Conservation (phyloP, 1,284 basidiomycete genomes). For the Cutaneotrichosporon cutaneum region DNA sequence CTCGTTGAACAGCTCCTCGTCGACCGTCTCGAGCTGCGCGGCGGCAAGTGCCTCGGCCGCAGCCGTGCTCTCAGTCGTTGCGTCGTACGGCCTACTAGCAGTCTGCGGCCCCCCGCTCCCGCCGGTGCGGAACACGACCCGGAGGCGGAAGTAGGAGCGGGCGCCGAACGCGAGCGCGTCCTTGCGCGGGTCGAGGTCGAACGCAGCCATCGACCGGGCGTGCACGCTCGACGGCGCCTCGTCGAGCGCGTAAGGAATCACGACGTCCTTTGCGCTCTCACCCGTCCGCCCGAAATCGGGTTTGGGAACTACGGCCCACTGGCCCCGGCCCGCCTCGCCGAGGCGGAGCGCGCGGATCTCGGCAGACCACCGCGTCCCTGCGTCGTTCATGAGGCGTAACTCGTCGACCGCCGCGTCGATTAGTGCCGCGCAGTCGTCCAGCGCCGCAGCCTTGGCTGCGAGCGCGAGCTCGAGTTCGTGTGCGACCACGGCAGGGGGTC, state of each 20-base stretch:
- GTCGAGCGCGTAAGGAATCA: constrained; percentile 52
- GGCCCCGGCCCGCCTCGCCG: constrained; percentile 29
- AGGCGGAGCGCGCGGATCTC: constrained; percentile 33
- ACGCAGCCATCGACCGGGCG: constrained; percentile 43
- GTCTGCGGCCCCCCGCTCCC: constrained; percentile 6
- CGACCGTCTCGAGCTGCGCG: constrained; percentile 48
- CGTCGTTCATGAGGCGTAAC: constrained; percentile 37
- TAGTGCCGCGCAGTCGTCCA: constrained; percentile 42
- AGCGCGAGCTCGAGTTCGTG: constrained; percentile 40
- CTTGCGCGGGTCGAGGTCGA: constrained; percentile 46
- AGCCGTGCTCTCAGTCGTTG: constrained; percentile 9
- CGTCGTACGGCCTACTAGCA: constrained; percentile 15
- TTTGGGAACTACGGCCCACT: constrained; percentile 47
- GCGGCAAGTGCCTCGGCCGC: constrained; percentile 31
- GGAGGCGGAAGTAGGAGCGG: constrained; percentile 33
- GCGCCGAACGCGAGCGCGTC: constrained; percentile 37
- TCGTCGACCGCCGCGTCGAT: constrained; percentile 48
- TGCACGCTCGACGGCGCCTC: constrained; percentile 37
- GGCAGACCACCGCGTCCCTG: constrained; percentile 38
- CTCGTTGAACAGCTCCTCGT: constrained; percentile 49
- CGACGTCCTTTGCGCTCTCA: constrained; percentile 36
- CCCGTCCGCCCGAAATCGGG: constrained; percentile 42
- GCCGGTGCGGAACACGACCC: constrained; percentile 25
- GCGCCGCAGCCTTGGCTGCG: constrained; percentile 37
- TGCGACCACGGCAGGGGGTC: constrained; percentile 15